Percentiles rank a stretch among this genome's conserved stretches.
Conservation (phyloP, 805 yeast species). For the Candida insectorum region DNA sequence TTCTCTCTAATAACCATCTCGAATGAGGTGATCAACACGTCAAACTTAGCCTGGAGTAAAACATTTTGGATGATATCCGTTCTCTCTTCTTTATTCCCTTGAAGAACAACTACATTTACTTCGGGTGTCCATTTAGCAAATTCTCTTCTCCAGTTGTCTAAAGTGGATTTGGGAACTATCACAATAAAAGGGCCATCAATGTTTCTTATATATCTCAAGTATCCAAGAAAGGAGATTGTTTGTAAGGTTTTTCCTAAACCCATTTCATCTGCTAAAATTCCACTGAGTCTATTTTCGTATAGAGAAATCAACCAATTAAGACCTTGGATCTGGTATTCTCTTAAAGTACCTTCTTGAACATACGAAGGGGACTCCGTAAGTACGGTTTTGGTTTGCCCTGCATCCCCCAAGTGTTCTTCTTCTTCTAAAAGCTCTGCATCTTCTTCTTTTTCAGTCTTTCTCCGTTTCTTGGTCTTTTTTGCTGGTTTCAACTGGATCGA, state of each 20-base stretch:
- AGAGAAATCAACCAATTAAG: constrained; percentile 90
- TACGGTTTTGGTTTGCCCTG: constrained; percentile 47
- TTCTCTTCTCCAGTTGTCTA: constrained; percentile 96
- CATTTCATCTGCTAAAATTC: constrained; percentile 97
- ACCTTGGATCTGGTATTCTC: constrained; percentile 95
- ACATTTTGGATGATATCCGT: constrained; percentile 52
- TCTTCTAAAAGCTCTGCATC: constrained; percentile 67
- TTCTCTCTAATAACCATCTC: constrained; percentile 94
- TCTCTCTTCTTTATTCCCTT: constrained; percentile 87
- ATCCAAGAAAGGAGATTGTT: constrained; percentile 89
- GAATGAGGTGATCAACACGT: constrained; percentile 85
- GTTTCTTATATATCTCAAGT: constrained; percentile 70
- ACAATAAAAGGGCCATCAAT: constrained; percentile 89
- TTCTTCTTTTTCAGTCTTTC: constrained; percentile 63
- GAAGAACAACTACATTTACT: constrained; percentile 77
- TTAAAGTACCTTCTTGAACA: constrained; percentile 63
- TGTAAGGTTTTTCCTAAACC: constrained; percentile 96
- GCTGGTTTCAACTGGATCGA: constrained; percentile 30
- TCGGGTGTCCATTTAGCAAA: constrained; percentile 96
- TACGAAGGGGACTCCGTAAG: constrained; percentile 83
- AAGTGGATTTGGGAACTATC: constrained; percentile 91
- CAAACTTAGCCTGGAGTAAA: constrained; percentile 74
- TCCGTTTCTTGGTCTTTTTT: constrained; percentile 39
- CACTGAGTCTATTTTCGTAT: constrained; percentile 84
- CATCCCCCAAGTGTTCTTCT: constrained; percentile 28